These are phyloP conservation scores for Plantago major DNA, from an alignment of 257 asterid species.

Conservation along the genomic window DNA sequence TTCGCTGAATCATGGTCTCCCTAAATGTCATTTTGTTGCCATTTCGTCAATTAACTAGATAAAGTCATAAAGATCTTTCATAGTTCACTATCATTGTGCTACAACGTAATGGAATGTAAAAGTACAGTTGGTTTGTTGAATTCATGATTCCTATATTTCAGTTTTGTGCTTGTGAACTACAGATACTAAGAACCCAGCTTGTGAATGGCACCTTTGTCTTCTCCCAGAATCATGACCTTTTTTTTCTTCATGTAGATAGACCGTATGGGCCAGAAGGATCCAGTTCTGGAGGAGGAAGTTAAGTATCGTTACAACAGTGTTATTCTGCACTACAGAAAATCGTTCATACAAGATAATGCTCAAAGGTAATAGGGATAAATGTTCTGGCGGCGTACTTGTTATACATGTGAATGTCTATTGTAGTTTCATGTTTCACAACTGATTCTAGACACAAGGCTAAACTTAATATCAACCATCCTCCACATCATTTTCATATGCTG, in stretches of 20 bases:
- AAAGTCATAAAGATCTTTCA: not conserved
- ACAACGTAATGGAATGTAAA: not conserved
- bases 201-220: conserved; percentile 15
- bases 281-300: conserved; percentile 80
- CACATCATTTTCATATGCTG: conserved; percentile 10
- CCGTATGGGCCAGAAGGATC: conserved; percentile 85
- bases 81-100: not conserved
- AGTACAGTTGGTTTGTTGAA: not conserved
- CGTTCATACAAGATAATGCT: conserved; percentile 95
- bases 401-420: not conserved
- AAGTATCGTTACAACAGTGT: conserved; percentile 82
- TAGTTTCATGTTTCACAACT: conserved; percentile 13
- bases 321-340: conserved; percentile 88
- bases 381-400: conserved; percentile 16
- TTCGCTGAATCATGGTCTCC: conserved; percentile 5
- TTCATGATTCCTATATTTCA: no score
- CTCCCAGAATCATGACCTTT: conserved; percentile 9
- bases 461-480: not conserved
- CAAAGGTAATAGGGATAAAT: conserved; percentile 61
- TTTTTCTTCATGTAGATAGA: conserved; percentile 46
- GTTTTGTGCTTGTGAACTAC: conserved; percentile 7
- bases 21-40: not conserved
- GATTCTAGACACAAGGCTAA: conserved; percentile 6
- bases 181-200: conserved; percentile 12
- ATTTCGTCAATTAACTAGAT: not conserved